Evolutionary conservation across 495 filamentous ascomycete genomes (phyloP).

Genomic region (Aspergillus ostianus): DNA sequence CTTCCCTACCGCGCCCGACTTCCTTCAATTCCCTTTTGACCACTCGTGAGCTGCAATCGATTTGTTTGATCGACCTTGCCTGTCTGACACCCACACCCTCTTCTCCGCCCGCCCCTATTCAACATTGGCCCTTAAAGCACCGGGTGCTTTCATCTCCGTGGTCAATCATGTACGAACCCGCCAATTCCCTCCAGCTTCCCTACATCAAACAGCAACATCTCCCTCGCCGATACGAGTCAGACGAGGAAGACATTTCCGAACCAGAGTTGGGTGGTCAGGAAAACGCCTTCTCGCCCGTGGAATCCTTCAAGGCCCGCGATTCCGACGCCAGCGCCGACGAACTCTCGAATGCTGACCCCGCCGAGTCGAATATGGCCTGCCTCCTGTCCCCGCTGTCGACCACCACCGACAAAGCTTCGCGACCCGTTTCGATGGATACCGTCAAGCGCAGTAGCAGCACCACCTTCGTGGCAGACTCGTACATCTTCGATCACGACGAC

Average conservation of each 20-base stretch:
- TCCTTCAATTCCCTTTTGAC: neutral
- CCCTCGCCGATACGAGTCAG: constrained; percentile 42
- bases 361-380: constrained; percentile 25
- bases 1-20: neutral
- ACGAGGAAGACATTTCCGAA: constrained; percentile 46
- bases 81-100: neutral
- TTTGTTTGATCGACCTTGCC: neutral
- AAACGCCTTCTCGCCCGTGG: constrained; percentile 33
- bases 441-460: constrained; percentile 40
- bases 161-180: constrained; percentile 32
- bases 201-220: constrained; percentile 38
- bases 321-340: constrained; percentile 36
- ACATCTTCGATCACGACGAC: constrained; percentile 39
- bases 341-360: constrained; percentile 21
- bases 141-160: neutral
- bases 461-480: constrained; percentile 34
- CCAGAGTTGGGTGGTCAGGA: constrained; percentile 37
- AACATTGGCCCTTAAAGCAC: neutral
- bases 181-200: constrained; percentile 30
- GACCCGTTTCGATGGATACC: constrained; percentile 42
- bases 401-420: constrained; percentile 24
- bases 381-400: constrained; percentile 24
- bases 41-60: neutral
- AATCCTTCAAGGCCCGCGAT: constrained; percentile 28
- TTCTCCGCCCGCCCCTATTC: neutral